Evolutionary conservation across 202 grass and related monocot species (phyloP).

Genomic region (Brachypodium distachyon): DNA sequence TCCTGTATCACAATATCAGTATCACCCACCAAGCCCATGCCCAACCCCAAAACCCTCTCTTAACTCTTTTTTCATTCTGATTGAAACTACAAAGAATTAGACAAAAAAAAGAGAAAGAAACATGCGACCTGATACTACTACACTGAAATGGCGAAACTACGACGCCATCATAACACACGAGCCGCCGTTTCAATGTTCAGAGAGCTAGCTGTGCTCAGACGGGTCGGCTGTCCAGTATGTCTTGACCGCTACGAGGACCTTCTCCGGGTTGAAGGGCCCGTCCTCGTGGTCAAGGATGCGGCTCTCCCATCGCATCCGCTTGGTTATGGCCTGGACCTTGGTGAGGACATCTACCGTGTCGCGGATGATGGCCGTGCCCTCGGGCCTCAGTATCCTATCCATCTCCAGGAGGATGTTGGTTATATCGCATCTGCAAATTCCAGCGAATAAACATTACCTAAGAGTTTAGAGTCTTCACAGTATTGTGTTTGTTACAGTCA

Average conservation of each 20-base stretch:
- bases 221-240: conserved; percentile 64
- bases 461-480: neutral
- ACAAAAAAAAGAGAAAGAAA: conserved; percentile 11
- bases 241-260: conserved; percentile 74
- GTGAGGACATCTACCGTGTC: conserved; percentile 71
- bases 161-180: neutral
- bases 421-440: conserved; percentile 64
- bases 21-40: neutral
- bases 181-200: neutral
- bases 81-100: conserved; percentile 21
- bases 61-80: neutral
- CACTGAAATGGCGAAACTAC: conserved; percentile 16
- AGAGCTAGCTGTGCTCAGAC: neutral
- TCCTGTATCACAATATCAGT: neutral
- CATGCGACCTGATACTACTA: neutral
- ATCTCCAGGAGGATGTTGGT: conserved; percentile 88
- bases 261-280: conserved; percentile 76
- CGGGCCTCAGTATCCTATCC: conserved; percentile 85
- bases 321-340: conserved; percentile 58
- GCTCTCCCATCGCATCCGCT: conserved; percentile 77
- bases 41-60: neutral
- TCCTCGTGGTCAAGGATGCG: conserved; percentile 82
- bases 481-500: neutral
- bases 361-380: conserved; percentile 80
- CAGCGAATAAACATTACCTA: neutral